Evolutionary conservation across 2,329 filamentous ascomycete genomes (phyloP), one percentile per base, ranked within the genome.

Genomic region (Exophiala spinifera): DNA sequence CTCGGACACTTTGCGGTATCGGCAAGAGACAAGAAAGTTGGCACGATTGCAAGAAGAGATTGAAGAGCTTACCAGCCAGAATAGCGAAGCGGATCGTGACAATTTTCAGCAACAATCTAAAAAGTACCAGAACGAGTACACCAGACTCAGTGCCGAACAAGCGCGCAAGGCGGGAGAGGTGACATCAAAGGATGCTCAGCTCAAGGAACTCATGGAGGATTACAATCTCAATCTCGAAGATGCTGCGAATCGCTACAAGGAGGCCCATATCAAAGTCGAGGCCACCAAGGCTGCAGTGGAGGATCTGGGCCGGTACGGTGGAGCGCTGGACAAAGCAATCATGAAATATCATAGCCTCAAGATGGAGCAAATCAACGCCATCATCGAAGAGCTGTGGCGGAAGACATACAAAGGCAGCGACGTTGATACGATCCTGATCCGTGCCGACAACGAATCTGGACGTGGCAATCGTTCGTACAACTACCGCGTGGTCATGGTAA

Each of bases 341-440:
- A 96, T 99, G 89, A 89, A 89, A 66, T 99, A 92, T 68, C 94
- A 99, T 74, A 82, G 86, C 25, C 76, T 96, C 68, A 99, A 99
- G 77, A 99, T 99, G 94, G 89, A 94, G 64, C 91, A 99, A 70
- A 92, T 99, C 70, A 99, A 99, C 72, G 82, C 85, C 53, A 96
- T 96, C 70, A 87, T 95, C 47, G 89, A 88, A 61, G 94, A 99
- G 70, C 81, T 99, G n/a, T 99, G 94, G 94, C 89, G 89, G 72
- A 88, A 86, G 67, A 96, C 94, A 1, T 99, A 99, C 73, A 89
- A 95, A 69, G 94, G 94, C 61, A 97, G 92, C 0, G 94, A 99
- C 67, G 91, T 99, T 51, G 94, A 99, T 75, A 94, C 89, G 1
- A 96, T 99, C 67, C 81, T 95, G 66, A 97, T 99, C 73, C 87